Evolutionary conservation across 2,329 filamentous ascomycete genomes (phyloP).

Genomic region (Nigrograna mackinnonii): DNA sequence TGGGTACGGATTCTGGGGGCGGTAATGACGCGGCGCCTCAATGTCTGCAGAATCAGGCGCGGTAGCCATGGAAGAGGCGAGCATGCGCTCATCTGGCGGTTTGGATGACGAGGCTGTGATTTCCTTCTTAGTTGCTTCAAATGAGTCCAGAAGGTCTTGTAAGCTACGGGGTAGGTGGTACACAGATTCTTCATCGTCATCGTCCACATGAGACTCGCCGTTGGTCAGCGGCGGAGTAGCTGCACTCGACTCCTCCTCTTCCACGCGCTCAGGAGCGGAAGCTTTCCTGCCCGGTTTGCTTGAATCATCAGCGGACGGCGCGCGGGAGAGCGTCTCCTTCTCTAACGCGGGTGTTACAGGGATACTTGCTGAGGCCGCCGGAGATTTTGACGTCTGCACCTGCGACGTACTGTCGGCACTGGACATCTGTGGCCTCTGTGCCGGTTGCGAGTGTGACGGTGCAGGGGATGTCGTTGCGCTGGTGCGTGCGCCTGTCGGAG

Average conservation of each 20-base stretch:
- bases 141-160: conserved; percentile 88
- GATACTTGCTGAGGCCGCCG: conserved; percentile 48
- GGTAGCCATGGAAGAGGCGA: conserved; percentile 73
- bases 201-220: conserved; percentile 55
- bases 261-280: conserved; percentile 31
- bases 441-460: conserved; percentile 42
- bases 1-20: conserved; percentile 76
- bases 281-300: conserved; percentile 26
- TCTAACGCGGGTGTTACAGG: conserved; percentile 53
- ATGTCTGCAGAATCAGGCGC: conserved; percentile 78
- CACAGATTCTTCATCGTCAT: conserved; percentile 75
- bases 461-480: conserved; percentile 62
- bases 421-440: conserved; percentile 41
- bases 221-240: conserved; percentile 51
- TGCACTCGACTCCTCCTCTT: conserved; percentile 40
- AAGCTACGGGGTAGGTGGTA: conserved; percentile 90
- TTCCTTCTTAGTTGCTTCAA: conserved; percentile 79
- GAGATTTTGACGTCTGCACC: conserved; percentile 55
- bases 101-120: conserved; percentile 63
- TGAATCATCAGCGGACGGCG: conserved; percentile 32
- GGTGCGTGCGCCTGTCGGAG: conserved; percentile 56
- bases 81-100: conserved; percentile 70
- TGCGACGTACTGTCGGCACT: conserved; percentile 36
- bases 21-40: conserved; percentile 82
- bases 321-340: conserved; percentile 40